Base-by-base conservation (phyloP, 2,329 filamentous ascomycete genomes). In the Fusarium veterinarium region DNA sequence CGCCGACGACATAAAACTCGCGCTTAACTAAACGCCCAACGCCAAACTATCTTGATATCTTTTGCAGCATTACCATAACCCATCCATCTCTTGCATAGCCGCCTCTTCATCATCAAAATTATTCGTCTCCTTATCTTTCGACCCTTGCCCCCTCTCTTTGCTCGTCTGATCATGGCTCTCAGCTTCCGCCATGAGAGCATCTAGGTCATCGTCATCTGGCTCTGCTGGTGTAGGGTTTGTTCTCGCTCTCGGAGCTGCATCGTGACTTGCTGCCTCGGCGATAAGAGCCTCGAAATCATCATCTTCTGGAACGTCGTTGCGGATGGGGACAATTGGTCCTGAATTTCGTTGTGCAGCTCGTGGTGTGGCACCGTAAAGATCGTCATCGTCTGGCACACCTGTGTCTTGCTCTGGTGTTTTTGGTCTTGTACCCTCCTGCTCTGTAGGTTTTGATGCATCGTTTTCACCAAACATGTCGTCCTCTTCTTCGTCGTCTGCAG, bases 71-170 rank as follows among this genome's bases (percentile, higher is more conserved):
- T 38, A 88, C 86, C 86, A 89, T 30, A 88, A 69, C 1, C 84
- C 87, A 44, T 88, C 87, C 86, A 90, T 88, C 71, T 89, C 89
- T 41, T 87, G 89, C 89, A 94, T 91, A 2, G 88, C 91, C 67
- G 90, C 91, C 80, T 92, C 89, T 19, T 92, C 91, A 60, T 91
- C 90, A 3, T 85, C 87, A 78, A 88, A 90, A 30, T 84, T 80
- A 40, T 86, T 79, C n/a, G 35, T 20, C 12, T 17, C 60, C 38
- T 49, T 40, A 9, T 19, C 45, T 35, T 49, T 66, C 53, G 59
- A 31, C 12, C 46, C 35, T 20, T 60, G 35, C 5, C 25, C 20
- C 6, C 44, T 46, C 25, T 51, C 28, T 28, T 52, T 64, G 12
- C 45, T 42, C 42, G 31, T 16, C 14, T 71, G 60, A 41, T 78